These are phyloP conservation scores for Septoria petroselini DNA, from an alignment of 2,329 filamentous ascomycete genomes.

Conservation along the genomic window DNA sequence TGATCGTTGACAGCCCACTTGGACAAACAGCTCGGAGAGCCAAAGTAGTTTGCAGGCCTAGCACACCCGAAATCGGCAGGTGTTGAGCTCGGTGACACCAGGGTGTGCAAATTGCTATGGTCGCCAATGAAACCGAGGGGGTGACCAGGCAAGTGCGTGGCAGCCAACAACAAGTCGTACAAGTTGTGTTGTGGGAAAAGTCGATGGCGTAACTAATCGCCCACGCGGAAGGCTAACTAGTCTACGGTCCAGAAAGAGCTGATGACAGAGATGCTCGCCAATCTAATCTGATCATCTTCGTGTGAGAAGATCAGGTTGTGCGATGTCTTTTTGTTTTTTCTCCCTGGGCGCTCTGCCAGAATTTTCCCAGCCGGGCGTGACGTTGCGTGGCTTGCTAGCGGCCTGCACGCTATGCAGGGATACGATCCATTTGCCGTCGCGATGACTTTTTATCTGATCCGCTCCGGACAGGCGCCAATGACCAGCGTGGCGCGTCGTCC, in stretches of 20 bases:
- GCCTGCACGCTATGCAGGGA: background rate
- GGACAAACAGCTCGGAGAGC: background rate
- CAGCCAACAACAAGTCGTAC: too few relatives aligned
- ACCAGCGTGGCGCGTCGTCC: background rate
- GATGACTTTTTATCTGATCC: constrained; percentile 20
- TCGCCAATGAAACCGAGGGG: background rate
- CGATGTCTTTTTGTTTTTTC: background rate
- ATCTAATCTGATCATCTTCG: constrained; percentile 18
- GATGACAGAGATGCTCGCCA: background rate
- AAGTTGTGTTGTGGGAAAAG: constrained; percentile 8
- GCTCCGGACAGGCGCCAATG: background rate
- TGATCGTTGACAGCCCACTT: background rate
- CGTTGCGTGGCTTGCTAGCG: constrained; percentile 1
- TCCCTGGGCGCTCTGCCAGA: background rate
- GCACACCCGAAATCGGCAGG: constrained; percentile 10
- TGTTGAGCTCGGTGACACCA: background rate
- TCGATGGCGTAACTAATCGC: constrained; percentile 16
- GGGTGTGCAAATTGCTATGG: background rate
- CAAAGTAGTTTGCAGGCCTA: constrained; percentile 6
- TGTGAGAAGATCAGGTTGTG: background rate
- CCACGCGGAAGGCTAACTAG: constrained; percentile 7
- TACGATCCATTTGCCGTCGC: background rate
- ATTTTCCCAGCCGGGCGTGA: background rate
- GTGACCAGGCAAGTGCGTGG: background rate
- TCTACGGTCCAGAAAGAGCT: constrained; percentile 1